Evolutionary conservation across 106 monocot genomes (phyloP).

Genomic region (Dioscorea zingiberensis): DNA sequence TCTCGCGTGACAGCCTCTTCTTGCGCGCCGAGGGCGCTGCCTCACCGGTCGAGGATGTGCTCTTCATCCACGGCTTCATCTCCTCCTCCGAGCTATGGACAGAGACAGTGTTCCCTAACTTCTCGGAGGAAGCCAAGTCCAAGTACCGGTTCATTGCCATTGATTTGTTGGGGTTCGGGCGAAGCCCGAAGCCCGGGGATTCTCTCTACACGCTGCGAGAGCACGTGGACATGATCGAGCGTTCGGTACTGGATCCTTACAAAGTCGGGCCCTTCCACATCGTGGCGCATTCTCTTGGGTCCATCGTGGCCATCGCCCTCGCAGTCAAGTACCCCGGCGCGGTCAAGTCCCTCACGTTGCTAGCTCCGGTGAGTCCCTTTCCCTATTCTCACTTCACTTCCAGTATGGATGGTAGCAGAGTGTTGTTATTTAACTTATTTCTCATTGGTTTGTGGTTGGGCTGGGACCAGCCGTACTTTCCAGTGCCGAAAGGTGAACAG

Average conservation of each 20-base stretch:
- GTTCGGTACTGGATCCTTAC: conserved; percentile 47
- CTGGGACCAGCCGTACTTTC: conserved; percentile 59
- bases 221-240: conserved; percentile 88
- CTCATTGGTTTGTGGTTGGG: background rate
- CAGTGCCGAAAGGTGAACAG: conserved; percentile 48
- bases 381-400: background rate
- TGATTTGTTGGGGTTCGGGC: conserved; percentile 83
- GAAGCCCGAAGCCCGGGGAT: conserved; percentile 85
- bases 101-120: conserved; percentile 79
- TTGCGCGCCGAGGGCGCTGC: conserved; percentile 33
- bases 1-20: conserved; percentile 33
- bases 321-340: conserved; percentile 66
- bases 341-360: conserved; percentile 66
- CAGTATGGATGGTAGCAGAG: background rate
- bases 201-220: conserved; percentile 82
- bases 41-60: conserved; percentile 37
- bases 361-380: conserved; percentile 52
- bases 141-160: conserved; percentile 65
- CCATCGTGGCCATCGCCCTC: conserved; percentile 69
- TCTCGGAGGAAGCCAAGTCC: conserved; percentile 31
- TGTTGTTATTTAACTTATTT: background rate
- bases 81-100: conserved; percentile 91
- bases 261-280: conserved; percentile 52
- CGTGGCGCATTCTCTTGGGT: conserved; percentile 87
- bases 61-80: conserved; percentile 94